Base-by-base conservation (phyloP, 805 yeast genomes). In the Kregervanrija fluxuum region DNA sequence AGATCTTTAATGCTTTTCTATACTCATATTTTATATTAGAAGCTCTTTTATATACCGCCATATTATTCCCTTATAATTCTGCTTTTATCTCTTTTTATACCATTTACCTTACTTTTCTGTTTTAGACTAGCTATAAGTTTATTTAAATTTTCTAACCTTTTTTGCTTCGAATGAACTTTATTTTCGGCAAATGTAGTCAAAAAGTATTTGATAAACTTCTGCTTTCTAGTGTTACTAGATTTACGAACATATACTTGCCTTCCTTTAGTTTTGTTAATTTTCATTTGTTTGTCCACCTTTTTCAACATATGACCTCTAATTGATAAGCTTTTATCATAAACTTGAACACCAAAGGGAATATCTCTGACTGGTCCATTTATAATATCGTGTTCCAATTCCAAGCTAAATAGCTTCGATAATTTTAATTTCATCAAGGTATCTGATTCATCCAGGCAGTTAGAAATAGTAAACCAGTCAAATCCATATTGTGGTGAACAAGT, bases 381-480 rank as follows among this genome's bases (percentile, higher is more conserved):
- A 3, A 8, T 5, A 31, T 47, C 49, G 9, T 39, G 38, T 2
- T 44, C 37, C 9, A 47, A 12, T 15, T 40, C 39, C 13, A 40
- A 17, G 14, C 40, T 47, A 16, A 47, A 47, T 11, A 47, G 16
- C 11, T 30, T 40, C 11, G 37, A 37, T 13, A 46, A 9, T 8
- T 35, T 10, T 4, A 34, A 9, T 17, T 35, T 39, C 10, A 42
- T n/a, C 8, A 30, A 9, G 15, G 40, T 37, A 37, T 46, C 49
- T 3, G 40, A 22, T 4, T 30, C 13, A 14, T 35, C 38, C 6
- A 46, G 28, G 2, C 38, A 36, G 3, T 45, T 36, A 10, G 40
- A 36, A 5, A 46, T 45, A 11, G 33, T 30, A 12, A 46, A 17
- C 48, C 48, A 46, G 33, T 46, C 43, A 6, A 46, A 17, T 2